phyloP scores from a whole-genome alignment of 108 stramenopile genomes.

The Conticribra weissflogii region DNA sequence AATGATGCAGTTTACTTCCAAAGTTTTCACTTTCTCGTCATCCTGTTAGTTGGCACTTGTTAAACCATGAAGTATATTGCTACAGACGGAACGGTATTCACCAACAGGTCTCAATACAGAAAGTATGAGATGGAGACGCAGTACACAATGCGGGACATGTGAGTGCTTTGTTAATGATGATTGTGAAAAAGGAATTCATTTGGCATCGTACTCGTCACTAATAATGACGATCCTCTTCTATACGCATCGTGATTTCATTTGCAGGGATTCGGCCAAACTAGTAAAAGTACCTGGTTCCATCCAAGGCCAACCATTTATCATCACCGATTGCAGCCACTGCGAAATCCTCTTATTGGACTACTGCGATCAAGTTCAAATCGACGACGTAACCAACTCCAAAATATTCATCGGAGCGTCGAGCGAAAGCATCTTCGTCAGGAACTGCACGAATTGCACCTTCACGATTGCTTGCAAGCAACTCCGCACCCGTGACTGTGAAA shows the following conservation, averaged over 20 bases:
- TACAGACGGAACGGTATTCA: slow-evolving; percentile 76
- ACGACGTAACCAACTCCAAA: slow-evolving; percentile 57
- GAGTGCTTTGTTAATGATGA: background rate
- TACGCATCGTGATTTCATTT: background rate
- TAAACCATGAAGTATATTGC: slow-evolving; percentile 55
- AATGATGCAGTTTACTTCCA: background rate
- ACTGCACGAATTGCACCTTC: slow-evolving; percentile 71
- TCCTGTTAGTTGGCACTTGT: background rate
- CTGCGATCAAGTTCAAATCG: slow-evolving; percentile 76
- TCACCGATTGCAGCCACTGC: slow-evolving; percentile 59
- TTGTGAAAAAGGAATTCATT: too few species aligned
- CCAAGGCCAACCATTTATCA: slow-evolving; percentile 73
- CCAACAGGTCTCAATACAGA: slow-evolving; percentile 54
- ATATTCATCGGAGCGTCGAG: slow-evolving; percentile 80
- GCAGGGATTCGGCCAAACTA: slow-evolving; percentile 41
- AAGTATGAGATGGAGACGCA: slow-evolving; percentile 76
- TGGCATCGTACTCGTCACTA: too few species aligned
- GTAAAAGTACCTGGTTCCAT: slow-evolving; percentile 63
- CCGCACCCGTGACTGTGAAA: slow-evolving; percentile 67
- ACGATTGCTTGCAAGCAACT: slow-evolving; percentile 82
- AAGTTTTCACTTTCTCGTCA: background rate
- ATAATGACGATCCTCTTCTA: too few species aligned
- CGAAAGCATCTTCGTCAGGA: slow-evolving; percentile 72
- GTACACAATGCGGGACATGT: slow-evolving; percentile 68
- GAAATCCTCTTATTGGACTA: slow-evolving; percentile 62